Base-by-base conservation (phyloP, 176 grass and related monocot genomes). In the Oryza australiensis region DNA sequence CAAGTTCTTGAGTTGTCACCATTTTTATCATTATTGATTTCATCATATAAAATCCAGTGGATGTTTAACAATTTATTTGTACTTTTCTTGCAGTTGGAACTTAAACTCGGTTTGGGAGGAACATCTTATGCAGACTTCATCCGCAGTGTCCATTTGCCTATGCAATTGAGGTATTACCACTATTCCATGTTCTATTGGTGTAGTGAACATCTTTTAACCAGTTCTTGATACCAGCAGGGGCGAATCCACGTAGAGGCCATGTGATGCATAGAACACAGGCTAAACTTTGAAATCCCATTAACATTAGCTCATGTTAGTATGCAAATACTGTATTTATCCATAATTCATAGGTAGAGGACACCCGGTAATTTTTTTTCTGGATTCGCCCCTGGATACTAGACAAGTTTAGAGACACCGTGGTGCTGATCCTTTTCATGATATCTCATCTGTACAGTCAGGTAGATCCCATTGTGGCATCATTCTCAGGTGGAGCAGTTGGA, bases 111-210 rank as follows among this genome's bases (percentile, higher is more conserved):
- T 79, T 0, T 95, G 76, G 96, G 96, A 49, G 96, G 96, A 41
- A 99, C 96, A 74, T 94, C 93, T 74, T 99, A 99, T 79, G 91
- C 80, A 68, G 96, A 99, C 51, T 99, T 99, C 64, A 99, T 99
- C 68, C 85, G 43, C 42, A 92, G 70, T 16, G 69, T 99, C 78
- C 96, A 95, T 91, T 83, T 99, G 80, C 96, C 96, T 2, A 99
- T 95, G 96, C 96, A 99, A 86, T 80, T 99, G 57, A 99, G 96
- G 96, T 95, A 83, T n/a, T 28, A n/a, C 18, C 8, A 87, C 26
- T 74, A 27, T 76, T 85, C 4, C 59, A 29, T 82, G 16, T 30
- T 72, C 45, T 71, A 67, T 63, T 66, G 3, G 63, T 89, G 20
- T 72, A 35, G 45, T 46, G 42, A 79, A 22, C n/a, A 37, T 2